Evolutionary conservation across 2,329 filamentous ascomycete genomes (phyloP).

Genomic region (Xylaria multiplex): DNA sequence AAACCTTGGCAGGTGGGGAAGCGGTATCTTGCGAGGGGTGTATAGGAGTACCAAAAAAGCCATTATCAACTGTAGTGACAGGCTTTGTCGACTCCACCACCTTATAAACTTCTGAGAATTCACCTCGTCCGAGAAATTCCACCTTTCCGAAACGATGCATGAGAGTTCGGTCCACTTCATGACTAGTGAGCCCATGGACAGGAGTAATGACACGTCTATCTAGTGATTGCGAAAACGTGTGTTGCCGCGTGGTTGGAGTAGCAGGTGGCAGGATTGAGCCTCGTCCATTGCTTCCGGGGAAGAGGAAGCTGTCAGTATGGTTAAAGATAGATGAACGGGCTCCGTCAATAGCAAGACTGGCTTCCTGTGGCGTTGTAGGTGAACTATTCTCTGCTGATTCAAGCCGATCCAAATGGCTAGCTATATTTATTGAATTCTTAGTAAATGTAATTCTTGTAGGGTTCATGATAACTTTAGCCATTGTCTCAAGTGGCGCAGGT

Average conservation of each 20-base stretch:
- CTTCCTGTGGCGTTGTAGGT: conserved; percentile 83
- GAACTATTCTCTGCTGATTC: conserved; percentile 62
- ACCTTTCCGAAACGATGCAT: conserved; percentile 82
- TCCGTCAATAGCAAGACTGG: conserved; percentile 78
- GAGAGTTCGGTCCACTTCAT: conserved; percentile 79
- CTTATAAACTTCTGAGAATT: conserved; percentile 92
- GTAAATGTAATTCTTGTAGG: conserved; percentile 57
- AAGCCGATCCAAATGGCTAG: conserved; percentile 68
- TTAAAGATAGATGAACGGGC: conserved; percentile 85
- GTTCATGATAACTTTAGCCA: conserved; percentile 42
- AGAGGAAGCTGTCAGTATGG: conserved; percentile 53
- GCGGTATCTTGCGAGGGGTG: conserved; percentile 59
- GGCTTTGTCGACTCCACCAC: conserved; percentile 64
- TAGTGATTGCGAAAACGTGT: conserved; percentile 65
- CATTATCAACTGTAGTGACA: conserved; percentile 55
- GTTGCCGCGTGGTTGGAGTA: conserved; percentile 78
- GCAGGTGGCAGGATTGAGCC: conserved; percentile 71
- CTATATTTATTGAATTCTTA: conserved; percentile 66
- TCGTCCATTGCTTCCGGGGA: conserved; percentile 50
- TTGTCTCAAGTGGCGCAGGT: conserved; percentile 50
- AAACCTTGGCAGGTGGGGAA: conserved; percentile 70
- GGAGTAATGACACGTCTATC: conserved; percentile 73
- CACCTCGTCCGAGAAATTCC: conserved; percentile 83
- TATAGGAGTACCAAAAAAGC: conserved; percentile 59
- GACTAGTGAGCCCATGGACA: conserved; percentile 74